phyloP scores from a whole-genome alignment of 2,329 filamentous ascomycete genomes.

The Pochonia chlamydosporia region DNA sequence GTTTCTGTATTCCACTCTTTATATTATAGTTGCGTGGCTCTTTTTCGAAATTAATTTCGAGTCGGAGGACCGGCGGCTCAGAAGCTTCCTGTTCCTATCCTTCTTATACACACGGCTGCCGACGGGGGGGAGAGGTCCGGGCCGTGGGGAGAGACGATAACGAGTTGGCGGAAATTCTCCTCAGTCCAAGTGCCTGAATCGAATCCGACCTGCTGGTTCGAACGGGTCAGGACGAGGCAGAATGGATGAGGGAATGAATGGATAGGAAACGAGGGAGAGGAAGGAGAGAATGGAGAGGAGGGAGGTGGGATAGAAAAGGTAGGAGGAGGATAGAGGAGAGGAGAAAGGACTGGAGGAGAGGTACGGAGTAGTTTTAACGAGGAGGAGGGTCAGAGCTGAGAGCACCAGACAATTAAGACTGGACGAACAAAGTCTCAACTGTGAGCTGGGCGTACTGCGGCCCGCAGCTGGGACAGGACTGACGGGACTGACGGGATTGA shows the following conservation, averaged over 20 bases:
- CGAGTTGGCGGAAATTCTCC: slow-evolving; percentile 25
- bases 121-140: slow-evolving; percentile 12
- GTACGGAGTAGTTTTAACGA: slow-evolving; percentile 27
- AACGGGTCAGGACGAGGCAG: slow-evolving; percentile 41
- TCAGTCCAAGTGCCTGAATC: slow-evolving; percentile 24
- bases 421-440: not conserved
- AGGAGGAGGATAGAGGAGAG: slow-evolving; percentile 46
- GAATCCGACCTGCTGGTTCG: slow-evolving; percentile 26
- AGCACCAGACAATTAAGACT: no score
- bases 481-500: not conserved
- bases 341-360: slow-evolving; percentile 52
- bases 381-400: slow-evolving; percentile 13
- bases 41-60: slow-evolving; percentile 8
- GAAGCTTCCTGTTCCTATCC: slow-evolving; percentile 21
- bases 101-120: slow-evolving; percentile 18
- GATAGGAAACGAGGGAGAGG: slow-evolving; percentile 34
- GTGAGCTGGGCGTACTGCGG: not conserved
- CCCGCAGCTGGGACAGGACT: not conserved
- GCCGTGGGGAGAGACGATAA: slow-evolving; percentile 16
- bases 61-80: slow-evolving; percentile 14
- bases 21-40: slow-evolving; percentile 13
- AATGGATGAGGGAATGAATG: slow-evolving; percentile 51
- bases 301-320: slow-evolving; percentile 30
- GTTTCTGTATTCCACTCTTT: slow-evolving; percentile 18
- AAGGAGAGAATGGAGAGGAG: slow-evolving; percentile 32